phyloP scores from a whole-genome alignment of 495 filamentous ascomycete genomes.

The Astrothelium subdiscretum region DNA sequence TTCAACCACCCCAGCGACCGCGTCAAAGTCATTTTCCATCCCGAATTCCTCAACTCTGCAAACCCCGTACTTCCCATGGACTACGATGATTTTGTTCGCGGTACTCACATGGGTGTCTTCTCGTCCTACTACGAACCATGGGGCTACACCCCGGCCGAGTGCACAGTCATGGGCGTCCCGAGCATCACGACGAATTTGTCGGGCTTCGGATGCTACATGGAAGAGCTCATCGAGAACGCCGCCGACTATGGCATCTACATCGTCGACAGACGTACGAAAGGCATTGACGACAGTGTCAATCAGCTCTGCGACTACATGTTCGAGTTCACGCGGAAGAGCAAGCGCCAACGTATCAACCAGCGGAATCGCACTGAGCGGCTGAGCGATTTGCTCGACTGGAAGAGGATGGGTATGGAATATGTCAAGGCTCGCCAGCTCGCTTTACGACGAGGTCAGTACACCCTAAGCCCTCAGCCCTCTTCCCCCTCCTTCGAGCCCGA shows the following conservation, averaged over 20 bases:
- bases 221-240: conserved; percentile 96
- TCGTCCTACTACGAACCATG: conserved; percentile 97
- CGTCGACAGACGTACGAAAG: conserved; percentile 89
- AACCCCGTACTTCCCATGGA: conserved; percentile 92
- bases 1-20: conserved; percentile 93
- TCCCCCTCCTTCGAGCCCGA: background rate
- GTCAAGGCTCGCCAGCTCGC: conserved; percentile 94
- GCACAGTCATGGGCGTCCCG: conserved; percentile 97
- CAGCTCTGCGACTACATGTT: conserved; percentile 89
- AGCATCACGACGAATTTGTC: conserved; percentile 97
- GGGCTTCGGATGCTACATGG: conserved; percentile 98
- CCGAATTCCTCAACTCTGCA: conserved; percentile 89
- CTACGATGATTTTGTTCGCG: conserved; percentile 97
- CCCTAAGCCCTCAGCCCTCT: conserved; percentile 4
- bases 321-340: conserved; percentile 87
- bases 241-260: conserved; percentile 98
- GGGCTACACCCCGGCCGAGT: conserved; percentile 97
- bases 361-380: conserved; percentile 93
- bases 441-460: conserved; percentile 54
- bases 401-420: conserved; percentile 98
- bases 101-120: conserved; percentile 91
- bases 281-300: conserved; percentile 94
- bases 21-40: conserved; percentile 96
- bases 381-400: conserved; percentile 94
- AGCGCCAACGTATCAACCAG: conserved; percentile 95